phyloP scores from a whole-genome alignment of 2,329 filamentous ascomycete species.

The Pseudogymnoascus sp. region DNA sequence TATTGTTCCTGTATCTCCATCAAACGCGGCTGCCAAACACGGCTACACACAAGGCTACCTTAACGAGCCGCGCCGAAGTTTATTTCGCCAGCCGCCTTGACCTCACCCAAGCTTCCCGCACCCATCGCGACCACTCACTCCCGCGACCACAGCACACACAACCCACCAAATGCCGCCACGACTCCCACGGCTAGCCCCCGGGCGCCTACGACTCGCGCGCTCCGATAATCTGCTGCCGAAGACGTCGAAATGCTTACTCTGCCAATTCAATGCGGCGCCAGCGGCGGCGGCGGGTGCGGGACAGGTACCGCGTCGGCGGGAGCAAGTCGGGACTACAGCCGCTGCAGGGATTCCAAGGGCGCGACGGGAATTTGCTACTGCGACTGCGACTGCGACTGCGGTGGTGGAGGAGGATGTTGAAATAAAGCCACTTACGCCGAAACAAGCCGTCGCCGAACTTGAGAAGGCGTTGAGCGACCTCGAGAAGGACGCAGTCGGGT shows the following conservation, averaged over 20 bases:
- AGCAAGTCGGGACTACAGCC: no score
- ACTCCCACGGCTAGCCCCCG: conserved; percentile 20
- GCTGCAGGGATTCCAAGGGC: not conserved
- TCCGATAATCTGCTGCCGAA: not conserved
- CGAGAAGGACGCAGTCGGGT: conserved; percentile 49
- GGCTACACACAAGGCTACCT: not conserved
- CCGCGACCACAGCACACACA: not conserved
- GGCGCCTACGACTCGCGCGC: conserved; percentile 12
- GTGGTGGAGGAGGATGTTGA: not conserved
- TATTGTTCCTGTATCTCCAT: not conserved
- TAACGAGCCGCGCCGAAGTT: not conserved
- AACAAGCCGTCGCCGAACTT: conserved; percentile 18
- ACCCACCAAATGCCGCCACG: conserved; percentile 27
- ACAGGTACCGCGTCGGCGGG: not conserved
- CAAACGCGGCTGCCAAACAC: not conserved
- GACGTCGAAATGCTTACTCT: not conserved
- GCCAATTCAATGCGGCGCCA: not conserved
- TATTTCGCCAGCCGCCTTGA: not conserved
- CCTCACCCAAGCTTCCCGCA: not conserved
- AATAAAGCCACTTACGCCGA: not conserved
- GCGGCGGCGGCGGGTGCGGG: not conserved
- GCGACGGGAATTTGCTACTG: not conserved
- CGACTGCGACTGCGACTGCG: not conserved
- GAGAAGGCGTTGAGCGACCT: conserved; percentile 44
- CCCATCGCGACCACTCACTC: not conserved